Evolutionary conservation across 164 flowering plant genomes (phyloP), one percentile per base, ranked within the genome.

Genomic region (Piper betle): DNA sequence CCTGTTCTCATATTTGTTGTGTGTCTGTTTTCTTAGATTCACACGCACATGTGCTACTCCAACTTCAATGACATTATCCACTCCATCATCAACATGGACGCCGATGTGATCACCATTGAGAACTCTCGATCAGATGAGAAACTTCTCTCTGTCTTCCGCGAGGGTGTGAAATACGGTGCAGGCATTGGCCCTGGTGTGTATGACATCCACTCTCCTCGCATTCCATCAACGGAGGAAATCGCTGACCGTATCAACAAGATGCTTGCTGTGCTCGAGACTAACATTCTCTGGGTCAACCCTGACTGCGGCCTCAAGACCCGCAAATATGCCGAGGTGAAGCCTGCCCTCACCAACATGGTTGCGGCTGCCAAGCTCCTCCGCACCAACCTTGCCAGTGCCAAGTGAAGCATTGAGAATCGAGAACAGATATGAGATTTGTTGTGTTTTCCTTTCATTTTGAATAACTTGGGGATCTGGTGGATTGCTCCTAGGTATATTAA

Each of bases 181-280:
- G 98, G 98, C 41, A 91, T 91, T 62, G 98, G 98, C 58, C 98
- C 98, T 39, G 96, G 98, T 48, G 95, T 88, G 5, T 88, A 91
- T 50, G 98, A 88, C 74, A 87, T 91, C 76, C 96, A 92, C 88
- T 91, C 96, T 15, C 96, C 98, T 0, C 80, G 91, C 54, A 91
- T 91, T 57, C 98, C 98, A 60, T 79, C 98, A 4, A 74, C 86
- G 0, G 95, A 88, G 60, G 96, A 91, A 62, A 85, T 91, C 55
- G 92, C 91, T 4, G 96, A 88, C 75, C 77, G 96, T 38, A 73
- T 89, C 68, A 85, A 84, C 81, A 88, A 91, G 77, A 91, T 91
- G 95, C 93, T 88, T 75, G 93, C 91, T 3, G 98, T 91, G 37
- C 86, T 91, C 6, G 96, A 88, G 72, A 83, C 77, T 74, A 84